Evolutionary conservation across 2,329 filamentous ascomycete species (phyloP).

Genomic region (Aspergillus spinulosporus): DNA sequence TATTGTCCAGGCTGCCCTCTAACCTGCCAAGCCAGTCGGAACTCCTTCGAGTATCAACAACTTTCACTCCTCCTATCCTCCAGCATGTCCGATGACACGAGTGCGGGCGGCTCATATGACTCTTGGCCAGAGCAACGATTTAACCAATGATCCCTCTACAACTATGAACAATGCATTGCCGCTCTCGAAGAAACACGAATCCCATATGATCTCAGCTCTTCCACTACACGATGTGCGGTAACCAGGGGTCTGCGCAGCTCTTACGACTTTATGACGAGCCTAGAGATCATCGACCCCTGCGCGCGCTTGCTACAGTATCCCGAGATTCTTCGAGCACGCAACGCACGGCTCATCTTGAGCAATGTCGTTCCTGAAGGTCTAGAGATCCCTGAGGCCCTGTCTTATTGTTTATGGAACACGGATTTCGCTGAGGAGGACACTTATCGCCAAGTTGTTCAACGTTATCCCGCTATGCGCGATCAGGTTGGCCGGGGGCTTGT

Average conservation of each 20-base stretch:
- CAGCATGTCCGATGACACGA: no score
- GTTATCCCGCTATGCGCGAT: no score
- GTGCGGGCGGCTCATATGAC: no score
- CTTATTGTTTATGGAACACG: conserved; percentile 49
- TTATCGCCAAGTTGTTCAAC: no score
- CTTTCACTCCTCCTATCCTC: no score
- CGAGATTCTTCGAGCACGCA: not conserved
- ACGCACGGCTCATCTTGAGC: not conserved
- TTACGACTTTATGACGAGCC: not conserved
- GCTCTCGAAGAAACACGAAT: not conserved
- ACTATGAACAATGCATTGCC: not conserved
- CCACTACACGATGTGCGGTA: not conserved
- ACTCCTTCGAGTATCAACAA: no score
- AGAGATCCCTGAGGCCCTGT: conserved; percentile 12
- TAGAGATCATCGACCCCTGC: not conserved
- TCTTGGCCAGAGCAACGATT: no score
- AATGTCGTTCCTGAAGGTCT: not conserved
- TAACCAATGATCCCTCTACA: no score
- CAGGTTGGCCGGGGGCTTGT: no score
- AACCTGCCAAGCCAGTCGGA: no score
- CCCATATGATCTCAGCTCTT: not conserved
- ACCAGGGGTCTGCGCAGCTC: not conserved
- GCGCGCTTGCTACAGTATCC: no score
- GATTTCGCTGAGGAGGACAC: conserved; percentile 20
- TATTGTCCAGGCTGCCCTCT: no score